These are phyloP conservation scores for Lophium mytilinum DNA, from an alignment of 495 filamentous ascomycete genomes.

Conservation along the genomic window DNA sequence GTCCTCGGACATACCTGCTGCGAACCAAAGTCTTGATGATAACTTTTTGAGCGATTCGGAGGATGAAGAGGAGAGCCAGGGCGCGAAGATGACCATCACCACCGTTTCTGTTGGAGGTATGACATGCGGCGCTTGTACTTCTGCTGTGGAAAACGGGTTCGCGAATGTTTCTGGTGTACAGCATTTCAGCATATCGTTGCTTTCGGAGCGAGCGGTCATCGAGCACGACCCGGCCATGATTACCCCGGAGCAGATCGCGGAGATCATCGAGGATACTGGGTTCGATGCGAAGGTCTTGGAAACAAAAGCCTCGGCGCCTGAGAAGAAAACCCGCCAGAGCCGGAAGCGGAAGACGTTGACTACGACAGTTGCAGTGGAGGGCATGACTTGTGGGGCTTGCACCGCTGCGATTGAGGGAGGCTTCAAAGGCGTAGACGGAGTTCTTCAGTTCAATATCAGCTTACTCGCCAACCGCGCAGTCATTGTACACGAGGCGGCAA, in stretches of 20 bases:
- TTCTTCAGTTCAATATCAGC: conserved; percentile 87
- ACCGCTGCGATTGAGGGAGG: conserved; percentile 83
- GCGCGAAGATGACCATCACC: conserved; percentile 49
- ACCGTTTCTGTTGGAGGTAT: conserved; percentile 91
- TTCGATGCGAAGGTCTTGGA: conserved; percentile 39
- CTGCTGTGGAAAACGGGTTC: conserved; percentile 78
- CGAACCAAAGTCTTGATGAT: conserved; percentile 16
- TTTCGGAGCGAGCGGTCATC: conserved; percentile 54
- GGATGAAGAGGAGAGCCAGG: conserved; percentile 20
- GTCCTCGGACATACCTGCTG: conserved; percentile 58
- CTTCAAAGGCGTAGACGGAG: conserved; percentile 66
- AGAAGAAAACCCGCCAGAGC: conserved; percentile 12
- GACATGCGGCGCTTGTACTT: conserved; percentile 94
- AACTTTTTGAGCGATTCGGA: conserved; percentile 25
- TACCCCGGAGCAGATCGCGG: conserved; percentile 63
- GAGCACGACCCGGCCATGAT: conserved; percentile 39
- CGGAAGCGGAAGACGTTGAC: conserved; percentile 38
- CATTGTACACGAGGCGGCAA: conserved; percentile 66
- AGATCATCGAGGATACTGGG: conserved; percentile 43
- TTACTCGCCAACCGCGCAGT: conserved; percentile 87
- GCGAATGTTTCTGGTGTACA: conserved; percentile 41
- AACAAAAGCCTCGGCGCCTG: conserved; percentile 20
- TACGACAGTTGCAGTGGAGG: conserved; percentile 79
- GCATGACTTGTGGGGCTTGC: conserved; percentile 97
- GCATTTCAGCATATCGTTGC: conserved; percentile 37